Base-by-base conservation (phyloP, 176 grass and related monocot genomes). In the Carex littledalei region DNA sequence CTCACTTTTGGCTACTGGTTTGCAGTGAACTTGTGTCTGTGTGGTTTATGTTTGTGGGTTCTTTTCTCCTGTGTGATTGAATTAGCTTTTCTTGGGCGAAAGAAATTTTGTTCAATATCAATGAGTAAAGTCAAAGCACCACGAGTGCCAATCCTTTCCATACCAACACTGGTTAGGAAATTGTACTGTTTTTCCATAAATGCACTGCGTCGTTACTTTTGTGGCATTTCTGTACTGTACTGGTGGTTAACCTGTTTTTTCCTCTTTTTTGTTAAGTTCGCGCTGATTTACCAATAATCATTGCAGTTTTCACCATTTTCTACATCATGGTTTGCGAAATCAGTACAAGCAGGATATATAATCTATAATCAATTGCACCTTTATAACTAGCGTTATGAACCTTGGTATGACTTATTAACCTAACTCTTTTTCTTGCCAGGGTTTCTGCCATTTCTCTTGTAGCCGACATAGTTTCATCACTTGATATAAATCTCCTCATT, bases 391-490 rank as follows among this genome's bases (percentile, higher is more conserved):
- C 47, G 2, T 50, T 73, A 41, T 10, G 18, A 50, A 14, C 49
- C 12, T 53, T 52, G 47, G 21, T 32, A 77, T 77, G 50, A 12
- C 21, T 49, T 55, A 53, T 54, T 77, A 31, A 77, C 22, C 73
- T 17, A 55, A 3, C 24, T 77, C 13, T 54, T 22, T 77, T 55
- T 24, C 39, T 80, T 87, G 89, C 49, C 83, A 98, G 95, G 95
- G 88, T 98, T 93, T 73, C 86, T 49, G 85, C 91, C 78, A 86
- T 98, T 81, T 91, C 92, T 78, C 88, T 98, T 90, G 89, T 88
- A 84, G 89, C 91, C 2, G 92, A 98, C 69, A 66, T 94, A 43
- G 89, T 98, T 89, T 94, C 89, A 63, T 90, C 85, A 26, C 80
- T 88, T 55, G 88, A 94, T 73, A 81, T 63, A 70, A 84, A 91